These are phyloP conservation scores for Corymbia citriodora DNA, from an alignment of 441 rosid species.

Conservation along the genomic window DNA sequence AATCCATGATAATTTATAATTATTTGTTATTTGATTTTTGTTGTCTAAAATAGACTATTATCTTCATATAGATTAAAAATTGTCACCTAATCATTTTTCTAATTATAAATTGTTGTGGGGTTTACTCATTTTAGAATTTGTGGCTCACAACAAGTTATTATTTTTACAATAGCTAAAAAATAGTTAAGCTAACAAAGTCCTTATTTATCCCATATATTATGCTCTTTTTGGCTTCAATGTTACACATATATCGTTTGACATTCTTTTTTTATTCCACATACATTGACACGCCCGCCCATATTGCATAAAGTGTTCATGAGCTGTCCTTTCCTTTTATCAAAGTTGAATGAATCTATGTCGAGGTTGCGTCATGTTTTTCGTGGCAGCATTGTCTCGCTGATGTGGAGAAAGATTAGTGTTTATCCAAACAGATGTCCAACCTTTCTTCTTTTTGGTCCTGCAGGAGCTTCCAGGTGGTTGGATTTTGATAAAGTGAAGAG, in stretches of 20 bases:
- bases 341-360: not conserved
- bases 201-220: not conserved
- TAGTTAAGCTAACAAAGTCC: too few species aligned
- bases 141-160: too few species aligned
- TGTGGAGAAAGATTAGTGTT: constrained; percentile 27
- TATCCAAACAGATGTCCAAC: constrained; percentile 23
- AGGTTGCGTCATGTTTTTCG: constrained; percentile 1
- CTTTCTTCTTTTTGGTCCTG: constrained; percentile 9
- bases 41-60: too few species aligned
- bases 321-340: not conserved
- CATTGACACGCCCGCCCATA: not conserved
- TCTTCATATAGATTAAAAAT: too few species aligned
- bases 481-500: not conserved
- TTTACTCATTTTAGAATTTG: too few species aligned
- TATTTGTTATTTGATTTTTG: too few species aligned
- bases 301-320: not conserved
- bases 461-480: not conserved
- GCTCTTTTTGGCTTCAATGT: not conserved
- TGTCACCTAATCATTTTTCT: too few species aligned
- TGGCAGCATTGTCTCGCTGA: constrained; percentile 3
- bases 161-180: too few species aligned
- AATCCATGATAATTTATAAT: too few species aligned
- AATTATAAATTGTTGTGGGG: too few species aligned
- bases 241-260: not conserved
- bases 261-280: not conserved